Conservation (phyloP, 768 basidiomycete genomes). For the Russula sp. region DNA sequence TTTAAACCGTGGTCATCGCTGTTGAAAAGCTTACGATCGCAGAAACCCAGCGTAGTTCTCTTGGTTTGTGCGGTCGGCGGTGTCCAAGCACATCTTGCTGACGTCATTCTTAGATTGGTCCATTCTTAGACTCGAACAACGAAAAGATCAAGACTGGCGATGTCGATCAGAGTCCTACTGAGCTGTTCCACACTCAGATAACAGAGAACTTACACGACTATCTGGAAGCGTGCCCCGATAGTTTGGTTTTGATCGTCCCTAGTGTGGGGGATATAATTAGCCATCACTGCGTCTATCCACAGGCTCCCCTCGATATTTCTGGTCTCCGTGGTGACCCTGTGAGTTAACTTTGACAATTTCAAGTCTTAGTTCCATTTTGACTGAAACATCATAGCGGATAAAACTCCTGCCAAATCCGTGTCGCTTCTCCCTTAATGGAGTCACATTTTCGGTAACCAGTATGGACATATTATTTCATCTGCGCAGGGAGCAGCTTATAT, state of each 20-base stretch:
- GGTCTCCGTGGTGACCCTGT: conserved; percentile 53
- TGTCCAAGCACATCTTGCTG: not conserved
- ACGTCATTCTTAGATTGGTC: conserved; percentile 63
- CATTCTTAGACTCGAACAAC: conserved; percentile 82
- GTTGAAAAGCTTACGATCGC: conserved; percentile 54
- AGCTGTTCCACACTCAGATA: conserved; percentile 69
- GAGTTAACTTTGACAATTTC: conserved; percentile 31
- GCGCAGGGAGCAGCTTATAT: conserved; percentile 75
- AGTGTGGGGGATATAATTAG: conserved; percentile 79
- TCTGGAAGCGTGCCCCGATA: conserved; percentile 60
- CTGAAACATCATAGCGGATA: conserved; percentile 54
- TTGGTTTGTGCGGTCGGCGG: conserved; percentile 50
- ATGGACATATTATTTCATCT: conserved; percentile 90
- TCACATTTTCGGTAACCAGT: conserved; percentile 76
- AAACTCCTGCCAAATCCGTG: conserved; percentile 83
- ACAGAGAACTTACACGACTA: conserved; percentile 53
- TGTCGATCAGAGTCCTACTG: conserved; percentile 56
- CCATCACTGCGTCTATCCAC: conserved; percentile 82
- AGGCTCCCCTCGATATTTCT: conserved; percentile 51
- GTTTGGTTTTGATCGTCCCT: conserved; percentile 75
- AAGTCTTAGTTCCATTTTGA: not conserved
- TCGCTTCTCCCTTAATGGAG: conserved; percentile 78
- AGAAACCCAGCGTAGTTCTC: conserved; percentile 72
- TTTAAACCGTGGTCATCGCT: conserved; percentile 71
- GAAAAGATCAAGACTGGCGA: conserved; percentile 74